Evolutionary conservation across 2,329 filamentous ascomycete species (phyloP).

Genomic region (Dactylellina drechsleri): DNA sequence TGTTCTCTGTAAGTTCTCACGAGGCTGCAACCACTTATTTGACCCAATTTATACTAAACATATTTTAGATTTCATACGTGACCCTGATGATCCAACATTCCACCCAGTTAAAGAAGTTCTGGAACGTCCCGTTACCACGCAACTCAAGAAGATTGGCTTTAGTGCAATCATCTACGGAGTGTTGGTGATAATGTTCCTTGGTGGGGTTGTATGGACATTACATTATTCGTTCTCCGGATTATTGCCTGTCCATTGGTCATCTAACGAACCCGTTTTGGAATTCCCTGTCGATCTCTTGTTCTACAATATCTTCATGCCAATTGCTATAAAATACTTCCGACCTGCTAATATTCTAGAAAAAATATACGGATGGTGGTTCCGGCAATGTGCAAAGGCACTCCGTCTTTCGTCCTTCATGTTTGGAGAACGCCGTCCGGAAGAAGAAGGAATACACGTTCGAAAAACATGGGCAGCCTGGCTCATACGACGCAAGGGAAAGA

Average conservation of each 20-base stretch:
- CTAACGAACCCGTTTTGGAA: constrained; percentile 89
- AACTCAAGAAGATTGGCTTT: constrained; percentile 94
- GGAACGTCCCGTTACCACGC: constrained; percentile 88
- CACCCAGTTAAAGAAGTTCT: constrained; percentile 96
- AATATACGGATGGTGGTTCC: constrained; percentile 97
- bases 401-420: constrained; percentile 94
- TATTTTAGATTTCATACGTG: constrained; percentile 84
- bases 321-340: constrained; percentile 83
- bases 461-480: constrained; percentile 68
- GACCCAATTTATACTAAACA: constrained; percentile 59
- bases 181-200: constrained; percentile 89
- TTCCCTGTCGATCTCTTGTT: constrained; percentile 94
- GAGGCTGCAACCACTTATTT: not conserved
- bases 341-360: constrained; percentile 83
- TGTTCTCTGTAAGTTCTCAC: constrained; percentile 78
- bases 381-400: constrained; percentile 79
- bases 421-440: constrained; percentile 79
- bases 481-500: constrained; percentile 61
- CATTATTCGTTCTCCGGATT: constrained; percentile 74
- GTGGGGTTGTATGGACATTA: constrained; percentile 95
- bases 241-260: constrained; percentile 91
- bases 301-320: constrained; percentile 94
- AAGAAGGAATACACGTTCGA: constrained; percentile 76
- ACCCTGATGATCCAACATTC: constrained; percentile 97
- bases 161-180: constrained; percentile 95